A percentile compares a stretch with the other conserved stretches of the same genome.
These are phyloP conservation scores for Yamadazyma tumulicola DNA, from an alignment of 805 yeast genomes.

Conservation along the genomic window DNA sequence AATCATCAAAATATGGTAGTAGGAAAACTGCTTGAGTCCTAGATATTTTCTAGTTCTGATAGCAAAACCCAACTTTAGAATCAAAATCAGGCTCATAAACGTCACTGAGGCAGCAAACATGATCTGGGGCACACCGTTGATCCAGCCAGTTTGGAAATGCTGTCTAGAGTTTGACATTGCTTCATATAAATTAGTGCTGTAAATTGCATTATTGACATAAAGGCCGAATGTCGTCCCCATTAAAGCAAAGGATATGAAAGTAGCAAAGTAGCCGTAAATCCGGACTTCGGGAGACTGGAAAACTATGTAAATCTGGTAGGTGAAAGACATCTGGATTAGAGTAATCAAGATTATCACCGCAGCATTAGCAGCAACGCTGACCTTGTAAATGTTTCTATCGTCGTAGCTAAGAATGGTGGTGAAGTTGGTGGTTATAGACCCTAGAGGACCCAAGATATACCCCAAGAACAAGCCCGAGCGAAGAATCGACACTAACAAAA, in stretches of 20 bases:
- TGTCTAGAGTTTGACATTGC: slow-evolving; percentile 8
- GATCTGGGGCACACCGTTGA: slow-evolving; percentile 53
- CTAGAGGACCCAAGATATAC: slow-evolving; percentile 42
- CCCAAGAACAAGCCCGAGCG: slow-evolving; percentile 59
- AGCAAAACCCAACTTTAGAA: slow-evolving; percentile 65
- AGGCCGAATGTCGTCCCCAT: slow-evolving; percentile 48
- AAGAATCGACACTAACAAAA: slow-evolving; percentile 53
- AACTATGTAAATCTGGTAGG: slow-evolving; percentile 69
- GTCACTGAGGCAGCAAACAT: slow-evolving; percentile 68
- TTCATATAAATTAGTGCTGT: slow-evolving; percentile 35
- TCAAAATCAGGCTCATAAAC: slow-evolving; percentile 56
- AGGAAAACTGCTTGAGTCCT: slow-evolving; percentile 81
- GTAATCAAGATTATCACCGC: slow-evolving; percentile 58
- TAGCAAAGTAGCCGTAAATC: slow-evolving; percentile 36
- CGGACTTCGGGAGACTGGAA: slow-evolving; percentile 57
- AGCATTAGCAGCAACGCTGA: slow-evolving; percentile 60
- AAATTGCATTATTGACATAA: slow-evolving; percentile 52
- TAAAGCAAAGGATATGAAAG: slow-evolving; percentile 42
- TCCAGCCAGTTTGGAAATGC: slow-evolving; percentile 22
- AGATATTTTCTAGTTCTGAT: slow-evolving; percentile 67
- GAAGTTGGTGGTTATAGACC: slow-evolving; percentile 43
- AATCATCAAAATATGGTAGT: slow-evolving; percentile 74
- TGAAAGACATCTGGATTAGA: slow-evolving; percentile 61
- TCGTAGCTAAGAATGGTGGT: slow-evolving; percentile 25
- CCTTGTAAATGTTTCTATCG: slow-evolving; percentile 34